These are phyloP conservation scores for Cunninghamia lanceolata DNA, from an alignment of 75 land plant genomes.

Conservation along the genomic window DNA sequence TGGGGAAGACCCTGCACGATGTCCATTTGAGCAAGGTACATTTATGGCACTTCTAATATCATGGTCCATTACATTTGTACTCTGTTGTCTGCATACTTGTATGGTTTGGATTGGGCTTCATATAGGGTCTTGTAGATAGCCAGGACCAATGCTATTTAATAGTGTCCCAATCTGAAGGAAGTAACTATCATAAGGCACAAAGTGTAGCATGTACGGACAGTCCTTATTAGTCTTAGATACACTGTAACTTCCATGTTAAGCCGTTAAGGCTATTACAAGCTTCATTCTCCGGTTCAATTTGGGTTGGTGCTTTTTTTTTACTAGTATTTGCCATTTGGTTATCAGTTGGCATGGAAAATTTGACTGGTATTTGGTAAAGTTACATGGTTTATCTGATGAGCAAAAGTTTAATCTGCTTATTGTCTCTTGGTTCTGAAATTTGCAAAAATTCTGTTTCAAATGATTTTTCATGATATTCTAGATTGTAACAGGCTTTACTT, in stretches of 20 bases:
- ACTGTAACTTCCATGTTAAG: not conserved
- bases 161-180: not conserved
- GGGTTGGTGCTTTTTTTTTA: not conserved
- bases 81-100: not conserved
- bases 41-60: not conserved
- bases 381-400: not conserved
- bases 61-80: not conserved
- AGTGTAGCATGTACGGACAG: not conserved
- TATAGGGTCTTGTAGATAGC: not conserved
- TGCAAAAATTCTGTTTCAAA: not conserved
- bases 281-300: not conserved
- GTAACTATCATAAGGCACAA: not conserved
- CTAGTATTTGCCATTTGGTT: not conserved
- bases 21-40: slow-evolving; percentile 97
- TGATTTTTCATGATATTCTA: not conserved
- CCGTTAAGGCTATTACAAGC: not conserved
- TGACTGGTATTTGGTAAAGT: not conserved
- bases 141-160: not conserved
- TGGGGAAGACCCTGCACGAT: slow-evolving; percentile 92
- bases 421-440: not conserved
- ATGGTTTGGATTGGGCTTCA: not conserved
- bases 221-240: not conserved
- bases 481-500: not conserved
- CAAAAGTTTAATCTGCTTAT: not conserved
- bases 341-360: not conserved